phyloP scores from a whole-genome alignment of 2,329 filamentous ascomycete species.

The Colletotrichum sp. region DNA sequence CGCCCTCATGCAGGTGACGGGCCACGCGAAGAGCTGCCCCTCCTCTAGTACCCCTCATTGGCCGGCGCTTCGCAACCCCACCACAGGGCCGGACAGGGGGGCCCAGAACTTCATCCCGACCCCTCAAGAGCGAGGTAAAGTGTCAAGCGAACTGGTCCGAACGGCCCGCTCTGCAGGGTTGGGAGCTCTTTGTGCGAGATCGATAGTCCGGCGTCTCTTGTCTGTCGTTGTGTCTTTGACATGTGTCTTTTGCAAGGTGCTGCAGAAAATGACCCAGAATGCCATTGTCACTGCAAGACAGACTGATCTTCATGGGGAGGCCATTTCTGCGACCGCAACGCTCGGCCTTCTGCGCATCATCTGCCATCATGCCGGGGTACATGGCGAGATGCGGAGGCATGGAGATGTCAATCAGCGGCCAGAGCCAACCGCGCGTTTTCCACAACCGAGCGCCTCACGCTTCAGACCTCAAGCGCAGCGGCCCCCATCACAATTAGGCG shows the following conservation, averaged over 20 bases:
- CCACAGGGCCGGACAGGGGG: background rate
- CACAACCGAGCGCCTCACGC: background rate
- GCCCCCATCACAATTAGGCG: background rate
- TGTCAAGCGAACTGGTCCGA: background rate
- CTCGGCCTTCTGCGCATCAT: background rate
- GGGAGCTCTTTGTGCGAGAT: background rate
- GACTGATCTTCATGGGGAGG: slow-evolving; percentile 1
- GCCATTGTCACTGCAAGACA: background rate
- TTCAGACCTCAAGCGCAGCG: background rate
- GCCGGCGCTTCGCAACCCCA: slow-evolving; percentile 18
- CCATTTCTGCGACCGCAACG: slow-evolving; percentile 9
- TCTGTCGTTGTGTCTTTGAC: background rate
- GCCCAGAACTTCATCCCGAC: background rate
- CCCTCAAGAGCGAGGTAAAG: background rate
- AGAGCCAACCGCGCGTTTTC: background rate
- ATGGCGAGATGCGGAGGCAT: background rate
- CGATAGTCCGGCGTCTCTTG: background rate
- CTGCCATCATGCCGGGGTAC: background rate
- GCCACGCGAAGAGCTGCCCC: slow-evolving; percentile 1
- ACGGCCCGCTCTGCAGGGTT: slow-evolving; percentile 21
- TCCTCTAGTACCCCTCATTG: slow-evolving; percentile 7
- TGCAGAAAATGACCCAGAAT: background rate
- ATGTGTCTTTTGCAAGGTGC: background rate
- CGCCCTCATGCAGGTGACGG: slow-evolving; percentile 13
- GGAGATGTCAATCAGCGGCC: background rate